Evolutionary conservation across 306 rosid genomes (phyloP), one percentile per base, ranked within the genome.

Genomic region (Quercus ilex): DNA sequence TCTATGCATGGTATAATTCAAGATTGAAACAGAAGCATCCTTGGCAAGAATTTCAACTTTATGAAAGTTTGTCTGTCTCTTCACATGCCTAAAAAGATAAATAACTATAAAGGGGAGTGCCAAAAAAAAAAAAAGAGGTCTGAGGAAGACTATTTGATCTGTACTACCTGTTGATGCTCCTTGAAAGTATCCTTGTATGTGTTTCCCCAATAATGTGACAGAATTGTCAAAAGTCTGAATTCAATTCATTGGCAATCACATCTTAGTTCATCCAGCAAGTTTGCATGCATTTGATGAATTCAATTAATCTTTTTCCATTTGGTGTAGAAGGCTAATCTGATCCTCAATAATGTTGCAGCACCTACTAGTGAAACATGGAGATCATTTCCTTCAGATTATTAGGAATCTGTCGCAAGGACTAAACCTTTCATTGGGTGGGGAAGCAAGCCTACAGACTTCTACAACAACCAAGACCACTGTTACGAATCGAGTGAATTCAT

Each of bases 371-470:
- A 82, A 55, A 71, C 88, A 94, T 60, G 98, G 98, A 80, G 90
- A 89, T 67, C 80, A 85, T 80, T 89, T 94, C 79, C 90, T 94
- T 83, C 80, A 76, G 85, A 86, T 79, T 74, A 85, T 92, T 57
- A 77, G 31, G 81, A 79, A 84, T 73, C 83, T 89, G 43, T 84
- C 96, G 1, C 89, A 62, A 86, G 77, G 71, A 73, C 78, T 94
- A 73, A 82, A 86, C 71, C 81, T 94, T 75, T 53, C 90, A 10
- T 83, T 94, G 91, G 97, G 87, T 78, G 92, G 93, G n/a, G 91
- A 83, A 82, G 72, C 79, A 60, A 80, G 25, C 25, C 4, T 87
- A 72, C 94, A 84, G 86, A 74, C 86, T 72, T 41, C 46, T 41
- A 41, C 46, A 41, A 41, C 46, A 41, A 8, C 46, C 11, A 41